A percentile compares a stretch with the other conserved stretches of the same genome.
These are phyloP conservation scores for Hyphopichia wangnamkhiaoensis DNA, from an alignment of 1,139 yeast genomes.

Conservation along the genomic window DNA sequence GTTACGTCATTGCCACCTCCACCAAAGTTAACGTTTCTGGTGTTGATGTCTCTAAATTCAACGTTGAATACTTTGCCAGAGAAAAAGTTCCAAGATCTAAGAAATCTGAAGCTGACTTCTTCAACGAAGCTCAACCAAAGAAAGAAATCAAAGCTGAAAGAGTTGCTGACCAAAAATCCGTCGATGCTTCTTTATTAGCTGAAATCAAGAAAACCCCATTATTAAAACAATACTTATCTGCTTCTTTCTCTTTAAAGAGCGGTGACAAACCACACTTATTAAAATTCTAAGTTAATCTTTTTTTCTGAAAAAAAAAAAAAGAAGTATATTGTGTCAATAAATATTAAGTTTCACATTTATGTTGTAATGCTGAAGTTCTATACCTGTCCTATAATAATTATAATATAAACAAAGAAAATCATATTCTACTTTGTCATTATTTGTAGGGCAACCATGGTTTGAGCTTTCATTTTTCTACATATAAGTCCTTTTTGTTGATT, in stretches of 20 bases:
- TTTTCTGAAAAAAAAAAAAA: constrained; percentile 7
- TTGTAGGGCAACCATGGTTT: no score
- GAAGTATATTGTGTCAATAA: constrained; percentile 9
- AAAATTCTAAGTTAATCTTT: constrained; percentile 71
- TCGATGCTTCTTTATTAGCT: constrained; percentile 91
- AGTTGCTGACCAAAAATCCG: constrained; percentile 96
- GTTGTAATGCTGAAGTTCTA: neutral
- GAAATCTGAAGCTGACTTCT: constrained; percentile 95
- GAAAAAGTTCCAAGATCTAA: constrained; percentile 79
- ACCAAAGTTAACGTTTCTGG: constrained; percentile 80
- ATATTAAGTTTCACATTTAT: neutral
- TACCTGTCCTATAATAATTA: constrained; percentile 2
- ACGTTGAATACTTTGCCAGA: constrained; percentile 96
- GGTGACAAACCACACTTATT: constrained; percentile 99
- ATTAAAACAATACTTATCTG: constrained; percentile 95
- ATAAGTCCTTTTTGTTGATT: neutral
- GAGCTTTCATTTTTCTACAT: neutral
- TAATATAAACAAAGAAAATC: no score
- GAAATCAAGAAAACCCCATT: constrained; percentile 98
- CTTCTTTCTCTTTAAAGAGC: constrained; percentile 95
- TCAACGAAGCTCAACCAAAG: constrained; percentile 85
- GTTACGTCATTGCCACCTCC: constrained; percentile 99
- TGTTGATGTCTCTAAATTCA: constrained; percentile 89
- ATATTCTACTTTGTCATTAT: no score
- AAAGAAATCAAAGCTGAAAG: constrained; percentile 92